Percentiles rank a stretch among this genome's conserved stretches.
Evolutionary conservation across 139 green algal genomes (phyloP).

Genomic region (Coelastrella sp.): DNA sequence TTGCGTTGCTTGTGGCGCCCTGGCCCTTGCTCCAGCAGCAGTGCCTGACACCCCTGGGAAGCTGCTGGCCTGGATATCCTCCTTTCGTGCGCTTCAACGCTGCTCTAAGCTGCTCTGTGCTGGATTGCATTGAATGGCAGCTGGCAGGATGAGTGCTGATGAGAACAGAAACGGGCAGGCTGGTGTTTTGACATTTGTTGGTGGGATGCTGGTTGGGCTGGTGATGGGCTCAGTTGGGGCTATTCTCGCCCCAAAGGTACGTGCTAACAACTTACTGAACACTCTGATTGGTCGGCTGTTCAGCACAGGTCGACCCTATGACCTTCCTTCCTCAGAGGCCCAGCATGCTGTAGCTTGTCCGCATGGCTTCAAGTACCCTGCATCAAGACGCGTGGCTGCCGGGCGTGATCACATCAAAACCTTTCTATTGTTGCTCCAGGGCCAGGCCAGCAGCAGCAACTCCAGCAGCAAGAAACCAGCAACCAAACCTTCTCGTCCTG

Average conservation of each 20-base stretch:
- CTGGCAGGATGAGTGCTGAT: neutral
- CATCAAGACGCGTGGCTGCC: no score
- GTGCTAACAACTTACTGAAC: neutral
- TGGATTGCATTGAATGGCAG: neutral
- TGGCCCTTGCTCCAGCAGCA: neutral
- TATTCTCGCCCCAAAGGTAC: neutral
- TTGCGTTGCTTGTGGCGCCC: no score
- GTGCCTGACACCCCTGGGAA: neutral
- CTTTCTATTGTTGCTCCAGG: neutral
- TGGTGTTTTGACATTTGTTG: neutral
- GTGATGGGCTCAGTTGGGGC: neutral
- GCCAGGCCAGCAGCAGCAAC: neutral
- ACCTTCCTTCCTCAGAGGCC: no score
- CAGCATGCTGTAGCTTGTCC: no score
- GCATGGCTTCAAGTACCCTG: no score
- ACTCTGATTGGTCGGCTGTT: no score
- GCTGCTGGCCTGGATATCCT: neutral
- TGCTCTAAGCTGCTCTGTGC: no score
- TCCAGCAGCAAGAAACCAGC: neutral
- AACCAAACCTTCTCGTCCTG: neutral
- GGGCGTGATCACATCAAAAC: neutral
- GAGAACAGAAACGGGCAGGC: neutral
- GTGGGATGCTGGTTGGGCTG: constrained; percentile 9
- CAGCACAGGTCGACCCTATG: no score
- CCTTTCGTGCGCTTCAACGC: no score